Evolutionary conservation across 2,329 filamentous ascomycete species (phyloP), one percentile per base, ranked within the genome.

Genomic region (Bertia moriformis): DNA sequence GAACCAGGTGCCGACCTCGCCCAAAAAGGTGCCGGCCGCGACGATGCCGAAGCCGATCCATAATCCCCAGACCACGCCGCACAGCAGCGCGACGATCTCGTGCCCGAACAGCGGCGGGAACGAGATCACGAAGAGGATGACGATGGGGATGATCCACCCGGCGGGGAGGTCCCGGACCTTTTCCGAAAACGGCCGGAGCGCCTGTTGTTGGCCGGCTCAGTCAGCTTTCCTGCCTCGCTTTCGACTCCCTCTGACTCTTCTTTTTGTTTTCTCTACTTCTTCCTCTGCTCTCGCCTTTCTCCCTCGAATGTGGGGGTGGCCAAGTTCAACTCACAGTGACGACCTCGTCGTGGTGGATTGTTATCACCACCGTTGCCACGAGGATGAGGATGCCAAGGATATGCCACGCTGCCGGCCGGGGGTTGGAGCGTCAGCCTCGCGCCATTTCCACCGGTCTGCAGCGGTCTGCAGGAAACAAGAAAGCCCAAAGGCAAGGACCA

Each of bases 21-120:
- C 59, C 4, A 61, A 40, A 37, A 62, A 62, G 0, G 60, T 62
- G 4, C 59, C 59, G 0, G 56, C 58, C 1, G 58, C 54, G 7
- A 61, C 58, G 33, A 63, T 56, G 3, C 49, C 57, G 37, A 63
- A 62, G 3, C 59, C 60, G 14, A 58, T 48, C 57, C 59, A 61
- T 4, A 63, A 44, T 2, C 59, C 59, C 39, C 58, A 63, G 4
- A 62, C 58, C 0, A 61, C 54, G 45, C 60, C 60, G 38, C 54
- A 58, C n/a, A 63, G 43, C 14, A 63, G 46, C n/a, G 54, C 59
- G 33, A 63, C 46, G 30, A 63, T 48, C 41, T 63, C 60, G 41
- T 63, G 60, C 14, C 60, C 60, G 39, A 63, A 62, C 12, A 63
- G 47, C 1, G 59, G 59, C 3, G 60, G 60, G 39, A 63, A 61